phyloP scores from a whole-genome alignment of 208 protist species.

The Leishmania mexicana region DNA sequence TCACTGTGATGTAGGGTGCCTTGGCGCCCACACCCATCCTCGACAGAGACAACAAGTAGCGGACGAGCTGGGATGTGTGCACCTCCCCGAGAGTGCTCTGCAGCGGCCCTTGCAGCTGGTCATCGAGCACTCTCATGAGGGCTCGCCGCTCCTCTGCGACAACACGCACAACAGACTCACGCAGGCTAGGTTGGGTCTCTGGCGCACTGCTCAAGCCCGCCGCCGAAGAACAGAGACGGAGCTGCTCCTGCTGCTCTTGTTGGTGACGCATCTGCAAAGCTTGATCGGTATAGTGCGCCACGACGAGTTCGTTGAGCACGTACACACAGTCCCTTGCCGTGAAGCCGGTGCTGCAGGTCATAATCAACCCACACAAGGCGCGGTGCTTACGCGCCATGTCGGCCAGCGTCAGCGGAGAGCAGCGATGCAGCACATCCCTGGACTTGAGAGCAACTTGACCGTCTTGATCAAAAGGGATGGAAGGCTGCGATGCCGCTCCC shows the following conservation, averaged over 20 bases:
- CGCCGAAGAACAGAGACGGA: neutral
- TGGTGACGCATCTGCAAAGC: neutral
- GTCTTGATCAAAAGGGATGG: neutral
- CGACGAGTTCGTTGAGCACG: constrained; percentile 54
- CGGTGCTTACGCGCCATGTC: constrained; percentile 27
- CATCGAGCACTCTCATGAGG: constrained; percentile 11
- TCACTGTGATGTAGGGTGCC: constrained; percentile 41
- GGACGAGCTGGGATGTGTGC: constrained; percentile 44
- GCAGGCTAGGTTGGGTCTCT: neutral
- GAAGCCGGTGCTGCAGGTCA: constrained; percentile 16
- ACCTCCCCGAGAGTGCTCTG: constrained; percentile 9
- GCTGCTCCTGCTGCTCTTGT: neutral
- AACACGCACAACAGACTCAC: neutral
- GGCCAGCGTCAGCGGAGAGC: constrained; percentile 16
- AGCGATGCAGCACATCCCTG: constrained; percentile 18
- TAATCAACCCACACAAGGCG: constrained; percentile 38
- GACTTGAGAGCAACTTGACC: neutral
- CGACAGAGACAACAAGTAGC: constrained; percentile 63
- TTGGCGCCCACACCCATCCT: constrained; percentile 47
- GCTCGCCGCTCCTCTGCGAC: constrained; percentile 3
- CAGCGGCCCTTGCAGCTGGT: constrained; percentile 19
- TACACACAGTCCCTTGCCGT: constrained; percentile 45
- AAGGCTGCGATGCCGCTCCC: neutral
- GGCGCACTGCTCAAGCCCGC: neutral
- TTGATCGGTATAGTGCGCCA: constrained; percentile 10